Base-by-base conservation (phyloP, 2,329 filamentous ascomycete species). In the Alternaria sp. region DNA sequence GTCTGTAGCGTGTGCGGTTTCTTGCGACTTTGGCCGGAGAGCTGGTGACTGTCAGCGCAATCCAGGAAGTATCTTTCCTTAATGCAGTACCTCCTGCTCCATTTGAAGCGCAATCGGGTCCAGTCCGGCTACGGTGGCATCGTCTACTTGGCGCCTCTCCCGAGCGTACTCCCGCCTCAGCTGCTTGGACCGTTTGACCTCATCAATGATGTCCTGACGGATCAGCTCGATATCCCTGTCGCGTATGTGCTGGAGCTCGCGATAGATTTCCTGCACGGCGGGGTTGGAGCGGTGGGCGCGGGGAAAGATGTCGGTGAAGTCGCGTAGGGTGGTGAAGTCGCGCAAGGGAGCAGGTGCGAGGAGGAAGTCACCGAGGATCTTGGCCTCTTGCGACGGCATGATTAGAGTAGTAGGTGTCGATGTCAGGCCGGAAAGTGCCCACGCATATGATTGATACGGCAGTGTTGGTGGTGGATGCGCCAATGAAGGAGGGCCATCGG, bases 291-390 rank as follows among this genome's bases (percentile, higher is more conserved):
- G 90, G 54, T 89, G 84, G 43, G 87, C 80, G 54, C 86, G 87
- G 11, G 93, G 93, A 74, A 97, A 96, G 45, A 95, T 85, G 26
- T 89, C 85, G 46, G 88, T 89, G 83, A 97, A 97, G 68, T 93
- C 87, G 61, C 89, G 85, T 50, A 93, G 85, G 8, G 92, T 90
- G 69, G 93, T 83, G 74, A 93, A 87, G 67, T 90, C 87, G 45
- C 91, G 90, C 40, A 97, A 84, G 26, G 91, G 86, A 8, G 93
- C 90, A 12, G 93, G 91, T 28, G 90, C 85, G 36, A 96, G 86
- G 62, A 97, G 88, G 78, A 95, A 96, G 79, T 91, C 90, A 73
- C 86, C 85, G 55, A 97, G 86, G 68, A 97, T 91, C 26, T 88
- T 86, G 59, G 87, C 84, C 82, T 97, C 93, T 47, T 89, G 90